A percentile compares a stretch with the other conserved stretches of the same genome.
Evolutionary conservation across 1,284 basidiomycete species (phyloP).

Genomic region (Malassezia dermatis): DNA sequence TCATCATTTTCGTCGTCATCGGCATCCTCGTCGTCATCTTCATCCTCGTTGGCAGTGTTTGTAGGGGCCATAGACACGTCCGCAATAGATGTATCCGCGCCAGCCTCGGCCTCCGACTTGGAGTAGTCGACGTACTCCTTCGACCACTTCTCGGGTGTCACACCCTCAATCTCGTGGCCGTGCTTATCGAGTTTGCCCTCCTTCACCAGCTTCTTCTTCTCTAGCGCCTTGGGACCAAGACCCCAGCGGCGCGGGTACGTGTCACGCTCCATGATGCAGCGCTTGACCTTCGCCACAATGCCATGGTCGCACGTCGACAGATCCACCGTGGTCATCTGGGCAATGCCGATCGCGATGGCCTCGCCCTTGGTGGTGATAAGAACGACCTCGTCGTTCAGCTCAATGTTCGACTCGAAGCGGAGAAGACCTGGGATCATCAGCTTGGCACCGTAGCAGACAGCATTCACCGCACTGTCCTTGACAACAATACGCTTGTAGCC

Average conservation of each 20-base stretch:
- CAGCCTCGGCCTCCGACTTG: slow-evolving; percentile 44
- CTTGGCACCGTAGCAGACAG: slow-evolving; percentile 98
- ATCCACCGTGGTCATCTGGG: slow-evolving; percentile 87
- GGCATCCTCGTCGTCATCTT: slow-evolving; percentile 27
- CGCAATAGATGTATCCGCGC: slow-evolving; percentile 24
- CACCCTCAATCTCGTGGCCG: slow-evolving; percentile 79
- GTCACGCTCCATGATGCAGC: slow-evolving; percentile 98
- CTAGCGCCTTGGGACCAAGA: slow-evolving; percentile 83
- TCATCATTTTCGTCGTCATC: slow-evolving; percentile 30
- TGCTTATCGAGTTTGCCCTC: slow-evolving; percentile 92
- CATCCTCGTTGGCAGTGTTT: slow-evolving; percentile 21
- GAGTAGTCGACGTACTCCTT: slow-evolving; percentile 85
- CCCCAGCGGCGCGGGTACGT: slow-evolving; percentile 98
- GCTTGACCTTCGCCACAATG: slow-evolving; percentile 96
- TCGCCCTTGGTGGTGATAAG: slow-evolving; percentile 99
- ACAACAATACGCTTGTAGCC: slow-evolving; percentile 99
- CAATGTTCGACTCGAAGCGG: slow-evolving; percentile 91
- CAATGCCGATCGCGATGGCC: slow-evolving; percentile 79
- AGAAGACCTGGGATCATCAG: slow-evolving; percentile 98
- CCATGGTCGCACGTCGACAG: slow-evolving; percentile 97
- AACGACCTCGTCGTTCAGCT: slow-evolving; percentile 91
- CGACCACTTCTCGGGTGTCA: slow-evolving; percentile 83
- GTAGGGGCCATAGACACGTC: slow-evolving; percentile 20
- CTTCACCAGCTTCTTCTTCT: slow-evolving; percentile 75
- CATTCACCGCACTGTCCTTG: slow-evolving; percentile 97